phyloP scores from a whole-genome alignment of 1,284 basidiomycete species.

The Trametes pubescens region DNA sequence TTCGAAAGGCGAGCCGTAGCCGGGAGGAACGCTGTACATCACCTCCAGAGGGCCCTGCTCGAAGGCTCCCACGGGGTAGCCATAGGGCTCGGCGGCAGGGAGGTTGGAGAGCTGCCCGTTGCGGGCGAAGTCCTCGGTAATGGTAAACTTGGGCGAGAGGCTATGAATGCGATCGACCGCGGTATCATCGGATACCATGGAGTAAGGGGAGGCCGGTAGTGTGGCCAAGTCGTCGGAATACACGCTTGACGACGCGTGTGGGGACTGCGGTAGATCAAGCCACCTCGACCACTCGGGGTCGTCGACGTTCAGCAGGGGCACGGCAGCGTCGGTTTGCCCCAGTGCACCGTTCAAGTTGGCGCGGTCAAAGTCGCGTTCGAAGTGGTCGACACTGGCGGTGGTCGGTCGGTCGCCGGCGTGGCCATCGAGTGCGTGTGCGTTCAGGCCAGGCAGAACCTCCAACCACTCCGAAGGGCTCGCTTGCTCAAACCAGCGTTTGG shows the following conservation, averaged over 20 bases:
- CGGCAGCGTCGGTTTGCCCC: neutral
- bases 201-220: neutral
- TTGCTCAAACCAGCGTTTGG: too few relatives aligned
- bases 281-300: neutral
- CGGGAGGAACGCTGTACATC: neutral
- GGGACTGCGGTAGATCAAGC: neutral
- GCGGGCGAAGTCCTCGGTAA: neutral
- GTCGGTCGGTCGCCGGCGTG: too few relatives aligned
- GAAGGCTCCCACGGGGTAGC: neutral
- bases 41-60: neutral
- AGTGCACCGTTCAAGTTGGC: too few relatives aligned
- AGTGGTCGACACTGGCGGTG: neutral
- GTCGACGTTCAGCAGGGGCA: neutral
- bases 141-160: neutral
- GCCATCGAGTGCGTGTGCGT: too few relatives aligned
- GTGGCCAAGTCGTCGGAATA: neutral
- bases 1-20: neutral
- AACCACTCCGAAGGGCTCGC: too few relatives aligned
- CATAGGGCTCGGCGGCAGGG: neutral
- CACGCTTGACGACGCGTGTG: neutral
- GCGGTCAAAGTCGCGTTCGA: neutral
- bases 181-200: slow-evolving; percentile 2
- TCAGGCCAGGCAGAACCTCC: too few relatives aligned
- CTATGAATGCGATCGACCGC: neutral
- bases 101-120: neutral